phyloP scores from a whole-genome alignment of 2,329 filamentous ascomycete genomes.

The Penicillium sp. region DNA sequence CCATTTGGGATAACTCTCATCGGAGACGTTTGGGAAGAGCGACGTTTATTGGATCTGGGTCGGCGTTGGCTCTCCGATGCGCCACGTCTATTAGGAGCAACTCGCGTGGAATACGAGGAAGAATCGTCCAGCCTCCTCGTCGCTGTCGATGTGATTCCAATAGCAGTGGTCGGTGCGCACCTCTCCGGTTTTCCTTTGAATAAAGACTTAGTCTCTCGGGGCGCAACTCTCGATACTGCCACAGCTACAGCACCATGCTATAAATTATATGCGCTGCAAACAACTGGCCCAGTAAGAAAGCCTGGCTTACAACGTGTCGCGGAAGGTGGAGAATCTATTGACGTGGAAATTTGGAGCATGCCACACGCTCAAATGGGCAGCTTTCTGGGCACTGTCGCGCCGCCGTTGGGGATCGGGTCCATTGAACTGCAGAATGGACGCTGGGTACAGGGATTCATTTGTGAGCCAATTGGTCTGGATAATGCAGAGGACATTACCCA shows the following conservation, averaged over 20 bases:
- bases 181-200: conserved; percentile 9
- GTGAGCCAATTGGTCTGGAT: conserved; percentile 1
- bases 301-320: conserved; percentile 2
- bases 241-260: conserved; percentile 4
- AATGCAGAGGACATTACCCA: conserved; percentile 4
- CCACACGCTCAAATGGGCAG: not conserved
- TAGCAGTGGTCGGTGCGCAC: conserved; percentile 9
- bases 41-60: not conserved
- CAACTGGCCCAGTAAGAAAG: not conserved
- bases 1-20: conserved; percentile 22
- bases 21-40: conserved; percentile 2
- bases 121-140: not conserved
- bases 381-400: conserved; percentile 3
- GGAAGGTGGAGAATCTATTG: conserved; percentile 4
- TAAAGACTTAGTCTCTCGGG: conserved; percentile 5
- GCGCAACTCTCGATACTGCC: conserved; percentile 1
- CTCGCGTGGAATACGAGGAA: not conserved
- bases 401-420: conserved; percentile 7
- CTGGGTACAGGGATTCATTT: conserved; percentile 9
- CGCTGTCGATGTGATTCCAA: not conserved
- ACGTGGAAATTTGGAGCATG: conserved; percentile 10
- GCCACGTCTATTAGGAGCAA: not conserved
- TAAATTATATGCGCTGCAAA: conserved; percentile 1
- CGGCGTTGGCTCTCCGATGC: not conserved
- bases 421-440: conserved; percentile 1